These are phyloP conservation scores for Phytomonas francai DNA, from an alignment of 208 protist genomes.

Conservation along the genomic window DNA sequence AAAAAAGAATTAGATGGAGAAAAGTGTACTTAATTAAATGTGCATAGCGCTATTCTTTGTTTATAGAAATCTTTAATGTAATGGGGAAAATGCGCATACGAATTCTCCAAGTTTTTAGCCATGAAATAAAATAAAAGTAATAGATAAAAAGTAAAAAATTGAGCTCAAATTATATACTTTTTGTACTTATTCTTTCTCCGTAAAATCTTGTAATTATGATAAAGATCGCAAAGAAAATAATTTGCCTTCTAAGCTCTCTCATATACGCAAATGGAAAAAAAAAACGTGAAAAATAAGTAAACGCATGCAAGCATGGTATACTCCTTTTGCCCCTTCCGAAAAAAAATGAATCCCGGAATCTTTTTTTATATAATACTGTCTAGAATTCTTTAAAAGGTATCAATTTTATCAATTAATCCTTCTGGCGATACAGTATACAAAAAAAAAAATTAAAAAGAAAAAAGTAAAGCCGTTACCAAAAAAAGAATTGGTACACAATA, in stretches of 20 bases:
- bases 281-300: constrained; percentile 8
- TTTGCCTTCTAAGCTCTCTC: background rate
- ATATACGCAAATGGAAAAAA: background rate
- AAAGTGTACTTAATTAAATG: constrained; percentile 7
- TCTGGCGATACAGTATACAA: background rate
- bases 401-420: background rate
- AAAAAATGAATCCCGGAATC: background rate
- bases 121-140: constrained; percentile 5
- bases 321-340: background rate
- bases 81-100: background rate
- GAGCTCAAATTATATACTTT: background rate
- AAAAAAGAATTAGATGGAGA: constrained; percentile 11
- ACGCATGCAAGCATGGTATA: background rate
- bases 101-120: background rate
- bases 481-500: background rate
- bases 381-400: background rate
- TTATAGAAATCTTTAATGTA: background rate
- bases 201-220: background rate
- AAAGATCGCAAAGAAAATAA: background rate
- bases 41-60: background rate
- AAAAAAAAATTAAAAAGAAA: constrained; percentile 14
- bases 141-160: constrained; percentile 5
- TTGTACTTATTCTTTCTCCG: background rate
- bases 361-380: background rate
- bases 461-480: constrained; percentile 7